Evolutionary conservation across 106 monocot species (phyloP), one percentile per base, ranked within the genome.

Genomic region (Acorus gramineus): DNA sequence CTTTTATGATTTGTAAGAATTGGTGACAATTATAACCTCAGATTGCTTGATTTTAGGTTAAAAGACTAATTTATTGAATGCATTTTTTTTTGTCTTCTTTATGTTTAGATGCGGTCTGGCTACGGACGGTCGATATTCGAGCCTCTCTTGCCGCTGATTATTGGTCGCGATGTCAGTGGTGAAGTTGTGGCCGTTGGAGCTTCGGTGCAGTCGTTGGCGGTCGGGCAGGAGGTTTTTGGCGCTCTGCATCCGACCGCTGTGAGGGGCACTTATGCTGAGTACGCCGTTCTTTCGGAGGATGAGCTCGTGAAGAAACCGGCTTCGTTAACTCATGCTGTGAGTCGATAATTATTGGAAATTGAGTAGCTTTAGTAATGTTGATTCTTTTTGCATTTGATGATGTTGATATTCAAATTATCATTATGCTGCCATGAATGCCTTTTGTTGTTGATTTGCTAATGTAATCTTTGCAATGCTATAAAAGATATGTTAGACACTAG

Each of bases 101-200:
- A 7, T 67, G 7, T 74, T 60, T 66, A 98, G 96, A 81, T 98
- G 91, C 73, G 91, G 66, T 73, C 90, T 62, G 96, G 96, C 50
- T 98, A 91, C 59, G 96, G 96, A 2, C 87, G 96, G 53, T 92
- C 91, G 0, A 82, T 98, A 77, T 98, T 88, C 64, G 83, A 77
- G 66, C 77, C 91, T 7, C 81, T 85, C 13, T 60, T 98, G 64
- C 96, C 96, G 0, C 60, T 96, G 60, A 96, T 98, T 61, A 53
- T 88, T 58, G 96, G 96, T 42, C 91, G 96, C 14, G 96, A 98
- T 81, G 50, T 98, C 10, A 98, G 96, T 60, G 96, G 96, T 47
- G 96, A 98, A 79, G 87, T 98, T 65, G 87, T 78, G 44, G 91
- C 96, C 3, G 75, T 84, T 54, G 96, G 96, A 53, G 52, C 80